Evolutionary conservation across 805 yeast species (phyloP).

Genomic region (Ogataea trehalophila): DNA sequence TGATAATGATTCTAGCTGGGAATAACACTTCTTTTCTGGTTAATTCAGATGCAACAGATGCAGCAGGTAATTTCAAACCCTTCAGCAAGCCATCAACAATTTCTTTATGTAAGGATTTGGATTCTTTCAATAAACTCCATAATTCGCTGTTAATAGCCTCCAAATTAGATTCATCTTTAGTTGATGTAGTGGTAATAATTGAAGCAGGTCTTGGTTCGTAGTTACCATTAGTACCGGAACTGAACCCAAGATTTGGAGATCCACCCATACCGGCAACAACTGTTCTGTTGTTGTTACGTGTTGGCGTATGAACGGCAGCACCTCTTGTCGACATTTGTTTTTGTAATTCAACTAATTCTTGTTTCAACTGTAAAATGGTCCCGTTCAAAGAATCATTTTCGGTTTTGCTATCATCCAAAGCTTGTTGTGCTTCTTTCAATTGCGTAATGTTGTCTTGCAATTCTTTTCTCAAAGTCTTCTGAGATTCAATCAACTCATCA

Average conservation of each 20-base stretch:
- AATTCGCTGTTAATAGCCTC: conserved; percentile 74
- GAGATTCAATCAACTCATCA: conserved; percentile 55
- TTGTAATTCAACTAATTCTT: conserved; percentile 32
- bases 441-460: conserved; percentile 58
- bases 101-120: conserved; percentile 71
- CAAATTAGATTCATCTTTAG: conserved; percentile 42
- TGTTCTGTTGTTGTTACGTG: conserved; percentile 7
- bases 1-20: conserved; percentile 93
- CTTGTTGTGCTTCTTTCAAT: conserved; percentile 54
- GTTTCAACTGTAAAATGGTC: conserved; percentile 50
- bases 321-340: conserved; percentile 24
- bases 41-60: conserved; percentile 77
- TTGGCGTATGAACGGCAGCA: conserved; percentile 10
- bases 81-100: conserved; percentile 81
- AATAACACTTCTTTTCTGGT: conserved; percentile 87
- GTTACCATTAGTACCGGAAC: conserved; percentile 26
- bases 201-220: conserved; percentile 55
- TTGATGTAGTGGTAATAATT: conserved; percentile 50
- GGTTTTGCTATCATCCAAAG: conserved; percentile 52
- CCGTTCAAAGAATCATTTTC: conserved; percentile 63
- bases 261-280: conserved; percentile 15
- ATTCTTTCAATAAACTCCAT: conserved; percentile 64
- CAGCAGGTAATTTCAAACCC: conserved; percentile 80
- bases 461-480: conserved; percentile 58
- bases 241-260: conserved; percentile 15